These are phyloP conservation scores for Mychonastes homosphaera DNA, from an alignment of 139 green algal species.

Conservation along the genomic window DNA sequence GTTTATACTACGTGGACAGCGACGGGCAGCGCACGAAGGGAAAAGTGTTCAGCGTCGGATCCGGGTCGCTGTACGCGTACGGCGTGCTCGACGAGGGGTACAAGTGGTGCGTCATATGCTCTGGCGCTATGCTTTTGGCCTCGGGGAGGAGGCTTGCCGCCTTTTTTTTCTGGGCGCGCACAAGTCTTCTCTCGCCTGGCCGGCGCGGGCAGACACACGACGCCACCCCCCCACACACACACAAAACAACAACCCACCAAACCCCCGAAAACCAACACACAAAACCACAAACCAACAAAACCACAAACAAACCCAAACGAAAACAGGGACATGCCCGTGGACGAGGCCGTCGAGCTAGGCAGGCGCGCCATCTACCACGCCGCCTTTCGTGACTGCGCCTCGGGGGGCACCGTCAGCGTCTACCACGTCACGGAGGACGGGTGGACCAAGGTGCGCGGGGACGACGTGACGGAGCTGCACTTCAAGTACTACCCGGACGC, in stretches of 20 bases:
- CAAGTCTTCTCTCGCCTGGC: too few species aligned
- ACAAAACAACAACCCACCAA: too few species aligned
- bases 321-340: slow-evolving; percentile 81
- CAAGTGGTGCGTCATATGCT: slow-evolving; percentile 45
- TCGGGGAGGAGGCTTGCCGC: too few species aligned
- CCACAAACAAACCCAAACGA: too few species aligned
- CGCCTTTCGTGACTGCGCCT: slow-evolving; percentile 93
- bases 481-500: slow-evolving; percentile 81
- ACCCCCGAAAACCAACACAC: too few species aligned
- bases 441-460: slow-evolving; percentile 93
- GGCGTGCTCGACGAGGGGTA: slow-evolving; percentile 92
- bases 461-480: slow-evolving; percentile 93
- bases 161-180: too few species aligned
- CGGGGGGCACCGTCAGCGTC: slow-evolving; percentile 90
- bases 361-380: slow-evolving; percentile 95
- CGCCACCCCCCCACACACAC: too few species aligned
- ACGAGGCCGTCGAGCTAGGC: slow-evolving; percentile 89
- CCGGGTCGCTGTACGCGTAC: slow-evolving; percentile 94
- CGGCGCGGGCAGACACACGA: too few species aligned
- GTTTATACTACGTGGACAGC: slow-evolving; percentile 96
- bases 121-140: neutral
- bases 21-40: slow-evolving; percentile 91
- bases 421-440: slow-evolving; percentile 93
- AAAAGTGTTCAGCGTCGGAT: slow-evolving; percentile 91
- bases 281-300: too few species aligned